Evolutionary conservation across 305 asterid species (phyloP).

Genomic region (Fraxinus nigra): DNA sequence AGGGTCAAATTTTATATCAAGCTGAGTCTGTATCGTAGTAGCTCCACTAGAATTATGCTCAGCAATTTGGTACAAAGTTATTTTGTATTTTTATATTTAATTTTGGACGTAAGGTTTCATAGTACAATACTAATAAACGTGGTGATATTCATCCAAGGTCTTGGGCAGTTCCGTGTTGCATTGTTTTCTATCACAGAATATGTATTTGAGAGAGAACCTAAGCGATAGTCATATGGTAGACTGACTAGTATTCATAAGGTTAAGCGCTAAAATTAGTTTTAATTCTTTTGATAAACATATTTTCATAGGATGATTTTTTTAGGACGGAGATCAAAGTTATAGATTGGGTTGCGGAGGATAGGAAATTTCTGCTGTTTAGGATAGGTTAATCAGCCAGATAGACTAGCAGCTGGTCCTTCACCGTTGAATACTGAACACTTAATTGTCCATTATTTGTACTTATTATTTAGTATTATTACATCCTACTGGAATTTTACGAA

Average conservation of each 20-base stretch:
- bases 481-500: not conserved
- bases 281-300: not conserved
- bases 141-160: not conserved
- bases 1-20: not conserved
- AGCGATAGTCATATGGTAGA: not conserved
- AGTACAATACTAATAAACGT: not conserved
- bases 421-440: too few species aligned
- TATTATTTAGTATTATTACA: too few species aligned
- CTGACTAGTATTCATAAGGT: not conserved
- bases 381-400: not conserved
- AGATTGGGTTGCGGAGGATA: not conserved
- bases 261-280: not conserved
- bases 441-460: too few species aligned
- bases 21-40: not conserved
- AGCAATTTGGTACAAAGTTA: not conserved
- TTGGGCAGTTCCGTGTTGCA: not conserved
- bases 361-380: not conserved
- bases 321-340: not conserved
- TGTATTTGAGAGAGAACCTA: not conserved
- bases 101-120: not conserved
- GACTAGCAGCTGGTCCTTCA: not conserved
- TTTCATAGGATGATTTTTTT: not conserved
- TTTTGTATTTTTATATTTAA: not conserved
- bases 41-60: not conserved
- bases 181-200: not conserved